These are phyloP conservation scores for Obelidium mucronatum DNA, from an alignment of 192 early-diverging fungal species.

Conservation along the genomic window DNA sequence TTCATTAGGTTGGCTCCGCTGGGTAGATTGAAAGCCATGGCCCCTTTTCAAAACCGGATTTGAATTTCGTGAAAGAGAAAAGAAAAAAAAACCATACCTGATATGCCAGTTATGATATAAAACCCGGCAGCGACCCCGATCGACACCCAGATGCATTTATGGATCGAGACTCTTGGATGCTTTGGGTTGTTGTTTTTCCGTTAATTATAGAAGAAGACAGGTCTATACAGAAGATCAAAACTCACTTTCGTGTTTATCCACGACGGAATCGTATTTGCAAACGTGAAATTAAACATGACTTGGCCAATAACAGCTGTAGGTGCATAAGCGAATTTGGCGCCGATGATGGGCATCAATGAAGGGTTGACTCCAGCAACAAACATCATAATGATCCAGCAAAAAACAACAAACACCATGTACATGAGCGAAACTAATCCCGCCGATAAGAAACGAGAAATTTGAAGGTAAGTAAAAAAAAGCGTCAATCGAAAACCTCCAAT, in stretches of 20 bases:
- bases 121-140: constrained; percentile 56
- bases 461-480: background rate
- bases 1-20: constrained; percentile 41
- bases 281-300: constrained; percentile 74
- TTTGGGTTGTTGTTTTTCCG: constrained; percentile 17
- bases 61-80: background rate
- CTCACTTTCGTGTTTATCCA: constrained; percentile 68
- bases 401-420: constrained; percentile 56
- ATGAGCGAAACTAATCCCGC: constrained; percentile 56
- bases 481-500: too few species aligned
- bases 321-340: constrained; percentile 48
- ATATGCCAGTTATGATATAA: constrained; percentile 57
- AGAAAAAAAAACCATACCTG: constrained; percentile 37
- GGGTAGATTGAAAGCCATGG: constrained; percentile 43
- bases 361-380: constrained; percentile 55
- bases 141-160: constrained; percentile 65
- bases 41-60: constrained; percentile 33
- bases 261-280: constrained; percentile 72
- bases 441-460: background rate
- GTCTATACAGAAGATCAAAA: constrained; percentile 29
- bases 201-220: background rate
- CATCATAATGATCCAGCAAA: constrained; percentile 68
- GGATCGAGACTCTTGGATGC: constrained; percentile 62
- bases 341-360: constrained; percentile 59
- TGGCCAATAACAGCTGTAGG: constrained; percentile 60